Evolutionary conservation across 1,284 basidiomycete genomes (phyloP), one percentile per base, ranked within the genome.

Genomic region (Rhodofomes roseus): DNA sequence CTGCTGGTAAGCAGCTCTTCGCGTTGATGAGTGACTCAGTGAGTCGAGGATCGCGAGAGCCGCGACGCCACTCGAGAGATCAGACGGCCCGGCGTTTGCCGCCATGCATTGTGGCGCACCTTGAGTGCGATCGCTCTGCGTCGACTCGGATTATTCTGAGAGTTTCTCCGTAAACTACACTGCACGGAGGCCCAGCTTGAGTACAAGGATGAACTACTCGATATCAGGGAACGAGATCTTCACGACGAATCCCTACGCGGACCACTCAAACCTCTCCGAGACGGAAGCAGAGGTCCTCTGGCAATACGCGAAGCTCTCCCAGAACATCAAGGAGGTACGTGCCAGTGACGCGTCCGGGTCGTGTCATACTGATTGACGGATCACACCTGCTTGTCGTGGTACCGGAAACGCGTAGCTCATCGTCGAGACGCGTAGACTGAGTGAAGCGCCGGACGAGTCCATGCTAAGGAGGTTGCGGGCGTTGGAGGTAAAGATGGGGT

Each of bases 401-500:
- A n/a, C n/a, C n/a, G 31, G 23, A 9, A 27, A 31, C 0, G 16
- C 25, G 31, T 44, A 90, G 88, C 71, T 87, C 58, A 81, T 85
- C 14, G 74, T 78, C 59, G 81, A 82, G 69, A 83, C 86, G 46
- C 84, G 81, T 58, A 74, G 76, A 52, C 76, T 92, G 61, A 79
- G 80, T 57, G 87, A 87, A 63, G 83, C 81, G 61, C 93, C 87
- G 40, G 95, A 93, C 73, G 84, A 85, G 65, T 77, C 74, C 55
- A 81, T 98, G 66, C 77, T 98, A n/a, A 81, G 81, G 44, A 87
- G 90, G 58, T 73, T 99, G 43, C 82, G 96, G 43, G 81, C 87
- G 1, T 78, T 98, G 48, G 96, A 98, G 73, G 86, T 91, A 71
- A 97, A 97, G 75, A 96, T 98, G 91, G 94, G 93, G 6, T 81